Conservation (phyloP, 2,329 filamentous ascomycete species). For the Diplodia scrobiculata region DNA sequence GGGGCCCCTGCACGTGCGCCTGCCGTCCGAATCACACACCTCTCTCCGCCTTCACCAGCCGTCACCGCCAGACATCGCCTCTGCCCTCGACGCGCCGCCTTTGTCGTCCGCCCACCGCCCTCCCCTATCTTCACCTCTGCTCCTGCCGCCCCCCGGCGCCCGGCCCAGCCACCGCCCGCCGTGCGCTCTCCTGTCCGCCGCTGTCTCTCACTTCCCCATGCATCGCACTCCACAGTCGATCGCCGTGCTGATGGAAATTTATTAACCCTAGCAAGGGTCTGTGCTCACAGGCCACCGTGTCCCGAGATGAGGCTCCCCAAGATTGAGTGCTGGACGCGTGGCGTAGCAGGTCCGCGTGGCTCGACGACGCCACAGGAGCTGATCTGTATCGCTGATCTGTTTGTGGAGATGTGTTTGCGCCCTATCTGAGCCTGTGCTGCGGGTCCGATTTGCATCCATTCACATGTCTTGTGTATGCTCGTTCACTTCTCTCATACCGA, state of each 20-base stretch:
- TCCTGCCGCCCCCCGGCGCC: neutral
- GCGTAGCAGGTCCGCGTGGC: constrained; percentile 5
- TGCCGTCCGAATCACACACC: constrained; percentile 12
- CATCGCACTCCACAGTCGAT: constrained; percentile 18
- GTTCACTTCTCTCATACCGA: neutral
- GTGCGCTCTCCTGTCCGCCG: neutral
- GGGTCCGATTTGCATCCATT: too few relatives aligned
- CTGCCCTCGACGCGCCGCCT: neutral
- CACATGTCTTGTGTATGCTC: too few relatives aligned
- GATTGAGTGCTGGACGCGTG: constrained; percentile 19
- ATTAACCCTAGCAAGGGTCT: neutral
- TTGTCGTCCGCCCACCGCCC: neutral
- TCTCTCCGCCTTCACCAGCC: constrained; percentile 2
- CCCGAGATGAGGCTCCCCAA: constrained; percentile 22
- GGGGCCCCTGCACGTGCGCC: constrained; percentile 19
- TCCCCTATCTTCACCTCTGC: neutral
- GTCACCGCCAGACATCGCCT: constrained; percentile 13
- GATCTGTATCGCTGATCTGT: constrained; percentile 13
- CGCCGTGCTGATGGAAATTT: constrained; percentile 27
- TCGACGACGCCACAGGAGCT: constrained; percentile 12
- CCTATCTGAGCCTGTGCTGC: too few relatives aligned
- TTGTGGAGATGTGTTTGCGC: neutral
- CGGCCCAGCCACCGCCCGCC: neutral
- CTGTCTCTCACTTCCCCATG: constrained; percentile 14
- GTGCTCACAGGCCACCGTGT: constrained; percentile 25